These are phyloP conservation scores for Dendryphion nanum DNA, from an alignment of 2,329 filamentous ascomycete species.

Conservation along the genomic window DNA sequence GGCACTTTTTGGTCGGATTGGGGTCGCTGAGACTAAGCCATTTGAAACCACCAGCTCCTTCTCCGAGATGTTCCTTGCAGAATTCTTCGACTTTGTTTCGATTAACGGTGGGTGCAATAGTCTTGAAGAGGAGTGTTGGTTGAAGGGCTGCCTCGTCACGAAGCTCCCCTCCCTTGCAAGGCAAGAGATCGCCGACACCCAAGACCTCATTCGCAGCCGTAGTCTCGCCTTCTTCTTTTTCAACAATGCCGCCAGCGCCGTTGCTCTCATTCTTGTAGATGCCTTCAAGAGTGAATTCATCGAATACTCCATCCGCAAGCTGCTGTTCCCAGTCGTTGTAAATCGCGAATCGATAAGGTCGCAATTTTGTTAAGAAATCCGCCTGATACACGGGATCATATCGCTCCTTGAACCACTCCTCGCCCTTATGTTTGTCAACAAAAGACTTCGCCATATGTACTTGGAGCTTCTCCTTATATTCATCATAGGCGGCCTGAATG, in stretches of 20 bases:
- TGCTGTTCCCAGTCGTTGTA: slow-evolving; percentile 90
- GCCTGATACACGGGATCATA: slow-evolving; percentile 84
- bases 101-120: slow-evolving; percentile 92
- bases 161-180: slow-evolving; percentile 78
- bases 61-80: slow-evolving; percentile 89
- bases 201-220: slow-evolving; percentile 89
- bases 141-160: slow-evolving; percentile 85
- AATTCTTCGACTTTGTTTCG: slow-evolving; percentile 91
- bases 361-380: slow-evolving; percentile 70
- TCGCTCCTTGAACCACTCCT: slow-evolving; percentile 97
- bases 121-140: slow-evolving; percentile 95
- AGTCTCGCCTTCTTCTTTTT: slow-evolving; percentile 95
- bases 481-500: slow-evolving; percentile 69
- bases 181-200: slow-evolving; percentile 86
- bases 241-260: slow-evolving; percentile 76
- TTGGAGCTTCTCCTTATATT: slow-evolving; percentile 65
- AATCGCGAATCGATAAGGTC: slow-evolving; percentile 73
- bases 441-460: slow-evolving; percentile 81
- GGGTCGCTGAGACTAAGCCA: slow-evolving; percentile 96
- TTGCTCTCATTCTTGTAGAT: slow-evolving; percentile 92
- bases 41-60: slow-evolving; percentile 87
- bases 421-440: slow-evolving; percentile 86
- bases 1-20: slow-evolving; percentile 94
- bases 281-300: slow-evolving; percentile 91
- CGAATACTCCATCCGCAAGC: slow-evolving; percentile 79